Conservation (phyloP, 1,284 basidiomycete genomes). For the Ustilago lituana region DNA sequence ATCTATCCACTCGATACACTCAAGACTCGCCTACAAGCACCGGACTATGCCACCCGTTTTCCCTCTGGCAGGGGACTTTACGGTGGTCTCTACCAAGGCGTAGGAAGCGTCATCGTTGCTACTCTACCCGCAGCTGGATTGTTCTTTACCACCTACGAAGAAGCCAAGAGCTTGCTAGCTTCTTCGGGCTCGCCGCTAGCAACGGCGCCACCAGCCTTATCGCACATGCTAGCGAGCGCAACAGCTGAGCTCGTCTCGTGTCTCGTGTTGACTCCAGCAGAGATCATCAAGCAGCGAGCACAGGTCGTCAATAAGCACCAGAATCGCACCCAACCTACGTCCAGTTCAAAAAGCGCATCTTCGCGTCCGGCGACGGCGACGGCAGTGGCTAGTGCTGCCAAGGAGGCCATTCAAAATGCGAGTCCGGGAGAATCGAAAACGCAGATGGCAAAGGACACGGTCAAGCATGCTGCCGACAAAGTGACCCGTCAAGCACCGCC, state of each 20-base stretch:
- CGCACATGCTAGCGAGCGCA: slow-evolving; percentile 49
- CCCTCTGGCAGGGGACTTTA: slow-evolving; percentile 81
- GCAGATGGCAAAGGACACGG: slow-evolving; percentile 21
- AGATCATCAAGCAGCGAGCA: slow-evolving; percentile 59
- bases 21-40: slow-evolving; percentile 93
- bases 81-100: slow-evolving; percentile 88
- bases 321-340: neutral
- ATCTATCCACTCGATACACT: slow-evolving; percentile 97
- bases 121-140: slow-evolving; percentile 81
- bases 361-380: slow-evolving; percentile 22
- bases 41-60: slow-evolving; percentile 77
- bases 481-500: slow-evolving; percentile 32
- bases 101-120: slow-evolving; percentile 95
- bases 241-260: slow-evolving; percentile 60
- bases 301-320: slow-evolving; percentile 55
- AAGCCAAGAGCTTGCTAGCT: slow-evolving; percentile 44
- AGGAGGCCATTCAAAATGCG: slow-evolving; percentile 18
- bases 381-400: slow-evolving; percentile 22
- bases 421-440: slow-evolving; percentile 10
- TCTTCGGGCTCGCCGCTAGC: slow-evolving; percentile 37
- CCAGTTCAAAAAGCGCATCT: neutral
- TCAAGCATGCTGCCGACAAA: slow-evolving; percentile 31
- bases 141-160: slow-evolving; percentile 61
- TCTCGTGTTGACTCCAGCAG: slow-evolving; percentile 56
- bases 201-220: slow-evolving; percentile 35